Conservation (phyloP, 495 filamentous ascomycete species). For the Daldinia grandis region DNA sequence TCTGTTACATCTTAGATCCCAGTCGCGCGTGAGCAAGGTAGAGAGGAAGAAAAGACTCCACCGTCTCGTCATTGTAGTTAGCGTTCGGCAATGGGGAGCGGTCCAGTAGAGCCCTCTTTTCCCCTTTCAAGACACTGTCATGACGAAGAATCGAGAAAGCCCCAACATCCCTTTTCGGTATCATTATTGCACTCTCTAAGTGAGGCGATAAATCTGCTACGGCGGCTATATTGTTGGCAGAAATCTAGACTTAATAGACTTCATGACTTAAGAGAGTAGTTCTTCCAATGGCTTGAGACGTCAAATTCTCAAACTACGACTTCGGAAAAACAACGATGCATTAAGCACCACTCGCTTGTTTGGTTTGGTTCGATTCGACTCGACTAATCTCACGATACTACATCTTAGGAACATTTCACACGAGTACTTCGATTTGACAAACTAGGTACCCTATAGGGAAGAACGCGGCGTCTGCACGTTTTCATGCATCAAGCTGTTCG, state of each 20-base stretch:
- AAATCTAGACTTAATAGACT: constrained; percentile 11
- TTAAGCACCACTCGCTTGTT: constrained; percentile 17
- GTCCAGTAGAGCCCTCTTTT: constrained; percentile 26
- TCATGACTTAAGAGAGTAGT: background rate
- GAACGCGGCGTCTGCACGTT: constrained; percentile 29
- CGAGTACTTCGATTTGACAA: constrained; percentile 14
- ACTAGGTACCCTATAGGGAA: constrained; percentile 36
- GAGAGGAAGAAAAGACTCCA: constrained; percentile 30
- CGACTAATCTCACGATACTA: constrained; percentile 11
- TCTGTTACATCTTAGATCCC: constrained; percentile 41
- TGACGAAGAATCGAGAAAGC: constrained; percentile 9
- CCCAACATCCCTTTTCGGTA: background rate
- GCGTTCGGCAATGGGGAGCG: constrained; percentile 37
- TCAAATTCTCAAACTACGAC: background rate
- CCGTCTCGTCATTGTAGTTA: constrained; percentile 37
- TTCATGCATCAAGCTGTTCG: constrained; percentile 34
- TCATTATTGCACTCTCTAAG: background rate
- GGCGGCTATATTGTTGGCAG: constrained; percentile 1
- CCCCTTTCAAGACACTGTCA: constrained; percentile 6
- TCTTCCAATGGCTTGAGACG: background rate
- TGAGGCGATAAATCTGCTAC: constrained; percentile 13
- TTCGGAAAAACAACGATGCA: constrained; percentile 14
- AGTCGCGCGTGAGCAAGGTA: constrained; percentile 33
- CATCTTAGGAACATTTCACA: background rate
- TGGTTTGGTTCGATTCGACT: constrained; percentile 20